phyloP scores from a whole-genome alignment of 1,139 yeast species.

The Saccharomyces hybrid region DNA sequence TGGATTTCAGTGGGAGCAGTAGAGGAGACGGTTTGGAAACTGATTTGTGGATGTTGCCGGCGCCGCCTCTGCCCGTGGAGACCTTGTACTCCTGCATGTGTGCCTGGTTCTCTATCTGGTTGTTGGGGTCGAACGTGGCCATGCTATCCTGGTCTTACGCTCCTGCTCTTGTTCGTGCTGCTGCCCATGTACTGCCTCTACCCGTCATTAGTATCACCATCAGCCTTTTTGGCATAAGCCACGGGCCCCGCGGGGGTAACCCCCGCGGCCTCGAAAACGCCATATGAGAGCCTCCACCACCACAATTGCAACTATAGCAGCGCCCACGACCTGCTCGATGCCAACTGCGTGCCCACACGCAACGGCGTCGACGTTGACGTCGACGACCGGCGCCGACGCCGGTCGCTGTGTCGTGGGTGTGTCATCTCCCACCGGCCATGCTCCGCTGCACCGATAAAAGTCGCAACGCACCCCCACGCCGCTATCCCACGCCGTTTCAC shows the following conservation, averaged over 20 bases:
- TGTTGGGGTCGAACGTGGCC: neutral
- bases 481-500: neutral
- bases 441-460: neutral
- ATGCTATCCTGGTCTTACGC: neutral
- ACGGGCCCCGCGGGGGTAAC: neutral
- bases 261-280: neutral
- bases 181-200: neutral
- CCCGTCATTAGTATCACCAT: neutral
- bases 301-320: neutral
- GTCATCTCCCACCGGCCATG: neutral
- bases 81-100: conserved; percentile 12
- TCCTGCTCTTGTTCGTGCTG: neutral
- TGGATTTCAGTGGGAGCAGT: conserved; percentile 53
- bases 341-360: neutral
- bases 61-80: conserved; percentile 78
- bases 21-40: conserved; percentile 45
- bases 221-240: neutral
- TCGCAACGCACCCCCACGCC: neutral
- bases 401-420: neutral
- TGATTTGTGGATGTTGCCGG: conserved; percentile 56
- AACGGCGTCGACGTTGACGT: neutral
- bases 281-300: neutral
- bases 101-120: neutral
- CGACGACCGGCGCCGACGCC: neutral
- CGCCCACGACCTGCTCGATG: neutral